A percentile compares a stretch with the other conserved stretches of the same genome.
phyloP scores from a whole-genome alignment of 345 rosid genomes.

The Firmiana major region DNA sequence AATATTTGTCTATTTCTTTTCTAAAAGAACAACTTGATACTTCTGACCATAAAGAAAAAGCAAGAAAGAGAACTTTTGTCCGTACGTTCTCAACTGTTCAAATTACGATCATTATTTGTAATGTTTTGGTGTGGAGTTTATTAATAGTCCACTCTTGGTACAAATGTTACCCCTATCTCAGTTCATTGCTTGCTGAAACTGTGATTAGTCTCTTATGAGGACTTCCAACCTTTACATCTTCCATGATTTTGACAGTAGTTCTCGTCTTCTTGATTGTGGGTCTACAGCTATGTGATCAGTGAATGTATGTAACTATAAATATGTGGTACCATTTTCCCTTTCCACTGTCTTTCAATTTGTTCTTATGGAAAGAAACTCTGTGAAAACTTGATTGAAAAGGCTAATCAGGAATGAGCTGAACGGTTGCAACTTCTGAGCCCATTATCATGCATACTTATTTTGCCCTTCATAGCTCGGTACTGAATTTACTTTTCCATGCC shows the following conservation, averaged over 20 bases:
- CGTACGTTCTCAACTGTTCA: background rate
- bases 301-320: too few species aligned
- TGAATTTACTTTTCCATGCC: too few species aligned
- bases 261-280: background rate
- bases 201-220: background rate
- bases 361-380: too few species aligned
- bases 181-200: background rate
- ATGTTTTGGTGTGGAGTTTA: background rate
- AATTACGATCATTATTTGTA: background rate
- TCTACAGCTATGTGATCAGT: background rate
- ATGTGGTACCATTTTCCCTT: background rate
- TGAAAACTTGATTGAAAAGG: too few species aligned
- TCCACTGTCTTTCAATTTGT: too few species aligned
- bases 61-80: background rate
- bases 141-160: background rate
- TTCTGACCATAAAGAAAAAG: background rate
- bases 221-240: background rate
- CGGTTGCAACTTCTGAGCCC: too few species aligned
- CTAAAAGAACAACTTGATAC: background rate
- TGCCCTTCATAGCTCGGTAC: too few species aligned
- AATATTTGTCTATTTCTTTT: slow-evolving; percentile 1
- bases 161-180: background rate
- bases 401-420: too few species aligned
- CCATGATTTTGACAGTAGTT: background rate
- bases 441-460: too few species aligned